These are phyloP conservation scores for Gracilaria caudata DNA, from an alignment of 23 red algal genomes.

Conservation along the genomic window DNA sequence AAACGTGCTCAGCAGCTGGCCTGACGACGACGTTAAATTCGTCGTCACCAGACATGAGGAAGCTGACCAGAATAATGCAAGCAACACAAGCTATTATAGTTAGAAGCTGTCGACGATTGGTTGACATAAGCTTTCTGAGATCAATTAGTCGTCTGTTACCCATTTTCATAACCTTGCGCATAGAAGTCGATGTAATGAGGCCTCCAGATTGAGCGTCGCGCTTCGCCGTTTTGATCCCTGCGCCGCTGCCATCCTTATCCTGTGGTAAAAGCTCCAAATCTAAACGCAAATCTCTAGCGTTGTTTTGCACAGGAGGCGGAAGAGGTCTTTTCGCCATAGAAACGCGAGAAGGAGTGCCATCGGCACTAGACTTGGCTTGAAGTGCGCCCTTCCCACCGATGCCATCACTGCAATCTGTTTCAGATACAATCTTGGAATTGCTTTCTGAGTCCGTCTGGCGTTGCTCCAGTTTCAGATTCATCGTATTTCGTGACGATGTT, in stretches of 20 bases:
- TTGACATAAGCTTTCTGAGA: slow-evolving; percentile 14
- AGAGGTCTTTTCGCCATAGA: slow-evolving; percentile 7
- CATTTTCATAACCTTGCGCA: slow-evolving; percentile 35
- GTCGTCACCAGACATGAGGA: slow-evolving; percentile 60
- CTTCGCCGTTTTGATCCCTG: not conserved
- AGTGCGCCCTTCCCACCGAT: not conserved
- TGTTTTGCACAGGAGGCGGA: not conserved
- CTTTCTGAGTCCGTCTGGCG: not conserved
- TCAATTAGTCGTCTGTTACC: slow-evolving; percentile 43
- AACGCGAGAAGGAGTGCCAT: slow-evolving; percentile 23
- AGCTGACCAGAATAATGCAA: slow-evolving; percentile 40
- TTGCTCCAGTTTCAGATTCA: not conserved
- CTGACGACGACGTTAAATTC: not conserved
- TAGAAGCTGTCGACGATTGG: slow-evolving; percentile 15
- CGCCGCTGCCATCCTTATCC: not conserved
- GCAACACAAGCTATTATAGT: slow-evolving; percentile 11
- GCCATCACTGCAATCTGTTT: slow-evolving; percentile 29
- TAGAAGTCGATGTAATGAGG: not conserved
- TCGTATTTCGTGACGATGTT: not conserved
- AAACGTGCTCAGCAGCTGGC: slow-evolving; percentile 3
- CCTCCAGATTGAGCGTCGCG: not conserved
- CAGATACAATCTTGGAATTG: not conserved
- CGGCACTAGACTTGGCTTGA: not conserved
- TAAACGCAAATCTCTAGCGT: not conserved
- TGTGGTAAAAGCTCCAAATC: slow-evolving; percentile 4